Base-by-base conservation (phyloP, 345 rosid genomes). In the Eucalyptus paniculata region DNA sequence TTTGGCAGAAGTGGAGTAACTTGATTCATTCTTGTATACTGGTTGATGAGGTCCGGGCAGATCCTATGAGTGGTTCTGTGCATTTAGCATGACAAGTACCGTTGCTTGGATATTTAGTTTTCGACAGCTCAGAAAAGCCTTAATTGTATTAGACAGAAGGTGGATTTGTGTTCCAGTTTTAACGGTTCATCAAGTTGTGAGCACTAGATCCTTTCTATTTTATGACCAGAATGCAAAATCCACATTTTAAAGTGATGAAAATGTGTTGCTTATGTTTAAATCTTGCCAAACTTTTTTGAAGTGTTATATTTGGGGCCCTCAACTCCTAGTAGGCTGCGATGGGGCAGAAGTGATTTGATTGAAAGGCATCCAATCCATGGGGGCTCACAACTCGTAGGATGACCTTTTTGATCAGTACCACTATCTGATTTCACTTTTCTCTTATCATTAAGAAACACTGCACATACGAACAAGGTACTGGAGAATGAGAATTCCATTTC, bases 1-100 rank as follows among this genome's bases (percentile, higher is more conserved):
- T 69, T 88, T 90, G 91, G 89, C 88, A 51, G 91, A 90, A 86
- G 96, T 94, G 72, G 98, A 96, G 89, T 96, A 94, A 88, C 60
- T 90, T 90, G 62, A 16, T 45, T 87, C 85, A 40, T 77, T 40
- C 83, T 77, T 77, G 45, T 77, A 40, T 77, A 77, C 83, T 12
- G 2, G 83, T 37, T 21, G 45, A 77, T 77, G 47, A 77, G 83
- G 47, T 77, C 47, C 5, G 47, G 85, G 85, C 45, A 77, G 30
- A 77, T 40, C 47, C 28, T 77, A 77, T 77, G 85, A 42, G 47
- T 11, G 47, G 3, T 77, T 77, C 85, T 40, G 47, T 77, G 85
- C 47, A 77, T 77, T 77, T 21, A 6, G 85, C 16, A 77, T 77
- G 83, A 40, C 28, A 21, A 77, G 28, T 77, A 77, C 85, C 42